Base-by-base conservation (phyloP, 495 filamentous ascomycete species). In the Mytilinidion resinicola region DNA sequence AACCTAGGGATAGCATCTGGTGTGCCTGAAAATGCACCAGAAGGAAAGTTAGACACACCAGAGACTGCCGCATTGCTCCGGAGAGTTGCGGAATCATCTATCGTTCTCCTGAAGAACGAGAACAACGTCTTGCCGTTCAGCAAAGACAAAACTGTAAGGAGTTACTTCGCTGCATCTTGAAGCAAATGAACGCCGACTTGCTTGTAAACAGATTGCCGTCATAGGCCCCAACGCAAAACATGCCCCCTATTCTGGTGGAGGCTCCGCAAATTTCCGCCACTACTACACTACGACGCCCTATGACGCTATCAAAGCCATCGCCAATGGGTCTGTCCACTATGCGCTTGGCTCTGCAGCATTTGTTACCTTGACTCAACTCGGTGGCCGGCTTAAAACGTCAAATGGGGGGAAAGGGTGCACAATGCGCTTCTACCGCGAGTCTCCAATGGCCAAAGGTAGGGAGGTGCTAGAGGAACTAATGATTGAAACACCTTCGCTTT, bases 191-290 rank as follows among this genome's bases (percentile, higher is more conserved):
- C 6, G 21, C 46, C 14, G 2, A 30, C 46, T 21, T 0, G 8
- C 0, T 14, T 30, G 2, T 30, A 76, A 73, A 75, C 73, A 42
- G 67, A 77, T 91, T 37, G 82, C 88, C 7, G 79, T 91, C 30
- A 91, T 95, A 54, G 87, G 87, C 10, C 87, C 87, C n/a, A 90
- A 90, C 66, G 79, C 86, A 36, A 87, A 86, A 59, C 73, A 84
- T 44, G 85, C 88, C 0, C 83, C 87, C 35, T 86, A 86, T 51
- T 85, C 86, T 51, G 88, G 89, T 25, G 89, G 89, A 53, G 88
- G 89, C 4, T 90, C 85, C 57, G 87, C 89, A 1, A 85, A 82
- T 50, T 72, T 92, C 39, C 82, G 83, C 59, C 82, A 88, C 7
- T 91, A 92, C 67, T 91, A 92, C 67, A 83, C 80, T 21, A 75